A percentile compares a stretch with the other conserved stretches of the same genome.
These are phyloP conservation scores for Singerocomus rubriflavus DNA, from an alignment of 1,284 basidiomycete species.

Conservation along the genomic window DNA sequence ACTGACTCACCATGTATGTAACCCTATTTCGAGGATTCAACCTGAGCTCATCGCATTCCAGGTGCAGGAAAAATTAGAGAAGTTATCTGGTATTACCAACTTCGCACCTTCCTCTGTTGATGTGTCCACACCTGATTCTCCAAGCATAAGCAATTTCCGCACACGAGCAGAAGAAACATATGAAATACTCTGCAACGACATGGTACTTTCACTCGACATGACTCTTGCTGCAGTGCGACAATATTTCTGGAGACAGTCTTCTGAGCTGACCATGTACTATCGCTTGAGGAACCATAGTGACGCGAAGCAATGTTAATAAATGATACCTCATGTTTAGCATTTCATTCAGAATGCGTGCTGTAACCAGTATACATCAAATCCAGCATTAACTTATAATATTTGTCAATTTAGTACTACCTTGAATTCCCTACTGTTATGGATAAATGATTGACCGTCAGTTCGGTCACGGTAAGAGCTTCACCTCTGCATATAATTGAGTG, in stretches of 20 bases:
- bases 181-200: constrained; percentile 86
- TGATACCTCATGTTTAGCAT: background rate
- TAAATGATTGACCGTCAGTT: background rate
- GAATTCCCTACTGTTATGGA: background rate
- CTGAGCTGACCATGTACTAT: constrained; percentile 83
- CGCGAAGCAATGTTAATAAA: constrained; percentile 5
- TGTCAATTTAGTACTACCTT: constrained; percentile 10
- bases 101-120: constrained; percentile 35
- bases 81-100: constrained; percentile 33
- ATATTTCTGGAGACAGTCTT: constrained; percentile 80
- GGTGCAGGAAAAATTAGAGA: constrained; percentile 88
- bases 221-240: constrained; percentile 87
- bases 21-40: background rate
- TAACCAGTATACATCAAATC: background rate
- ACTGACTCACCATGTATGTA: constrained; percentile 74
- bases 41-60: constrained; percentile 30
- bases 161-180: constrained; percentile 69
- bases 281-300: constrained; percentile 45
- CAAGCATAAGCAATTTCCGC: constrained; percentile 23
- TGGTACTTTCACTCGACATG: constrained; percentile 77
- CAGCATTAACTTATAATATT: constrained; percentile 26
- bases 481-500: background rate
- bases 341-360: background rate
- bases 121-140: constrained; percentile 36
- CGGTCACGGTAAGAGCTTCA: background rate